These are phyloP conservation scores for Curvularia hawaiiensis DNA, from an alignment of 2,329 filamentous ascomycete species.

Conservation along the genomic window DNA sequence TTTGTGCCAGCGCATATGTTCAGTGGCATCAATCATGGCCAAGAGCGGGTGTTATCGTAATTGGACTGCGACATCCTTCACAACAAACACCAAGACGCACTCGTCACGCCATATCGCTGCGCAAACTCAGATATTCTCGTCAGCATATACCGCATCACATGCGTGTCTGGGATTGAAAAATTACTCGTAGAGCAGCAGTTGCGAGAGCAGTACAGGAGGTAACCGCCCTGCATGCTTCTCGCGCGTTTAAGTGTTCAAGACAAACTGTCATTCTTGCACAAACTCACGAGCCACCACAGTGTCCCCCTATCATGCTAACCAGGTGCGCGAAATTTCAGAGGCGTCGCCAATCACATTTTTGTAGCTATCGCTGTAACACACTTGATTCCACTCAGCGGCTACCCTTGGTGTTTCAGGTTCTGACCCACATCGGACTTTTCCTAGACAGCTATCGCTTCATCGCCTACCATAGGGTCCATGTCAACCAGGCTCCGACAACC, in stretches of 20 bases:
- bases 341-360: conserved; percentile 21
- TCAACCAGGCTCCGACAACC: conserved; percentile 22
- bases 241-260: conserved; percentile 16
- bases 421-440: conserved; percentile 18
- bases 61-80: not conserved
- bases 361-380: conserved; percentile 17
- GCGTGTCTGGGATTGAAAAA: not conserved
- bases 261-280: conserved; percentile 7
- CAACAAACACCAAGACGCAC: conserved; percentile 1
- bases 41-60: not conserved
- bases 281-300: conserved; percentile 22
- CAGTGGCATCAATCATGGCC: not conserved
- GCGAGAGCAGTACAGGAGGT: not conserved
- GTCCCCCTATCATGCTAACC: conserved; percentile 14
- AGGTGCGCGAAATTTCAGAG: conserved; percentile 20
- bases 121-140: not conserved
- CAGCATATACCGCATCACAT: not conserved
- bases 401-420: conserved; percentile 31
- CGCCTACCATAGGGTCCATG: conserved; percentile 33
- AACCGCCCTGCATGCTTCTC: conserved; percentile 14
- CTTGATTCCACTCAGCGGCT: conserved; percentile 15
- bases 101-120: not conserved
- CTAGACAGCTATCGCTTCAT: conserved; percentile 23
- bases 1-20: not conserved
- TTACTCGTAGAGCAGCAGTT: not conserved